Evolutionary conservation across 2,329 filamentous ascomycete species (phyloP), one percentile per base, ranked within the genome.

Genomic region (Tolypocladium ovalisporum): DNA sequence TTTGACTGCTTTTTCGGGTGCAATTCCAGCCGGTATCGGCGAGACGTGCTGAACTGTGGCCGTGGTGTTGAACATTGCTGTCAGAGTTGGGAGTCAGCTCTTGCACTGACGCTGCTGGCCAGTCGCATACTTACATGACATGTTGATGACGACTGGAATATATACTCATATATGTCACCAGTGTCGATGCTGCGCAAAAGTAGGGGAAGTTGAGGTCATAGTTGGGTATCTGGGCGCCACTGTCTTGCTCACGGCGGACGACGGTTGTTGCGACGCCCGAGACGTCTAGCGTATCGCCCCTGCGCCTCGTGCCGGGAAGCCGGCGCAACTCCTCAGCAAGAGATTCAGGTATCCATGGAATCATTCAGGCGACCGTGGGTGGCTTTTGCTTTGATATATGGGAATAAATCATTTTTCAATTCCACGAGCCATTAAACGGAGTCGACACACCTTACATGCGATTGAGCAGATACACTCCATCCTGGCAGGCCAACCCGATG

Each of bases 31-130:
- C 0, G 79, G 78, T 57, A 82, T 67, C 55, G 70, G 62, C 35
- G 76, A 75, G 40, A 65, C 64, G 67, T 81, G 77, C 55, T 66
- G 63, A 22, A 82, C 57, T 36, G 68, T 71, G 35, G 72, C 71
- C 7, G 73, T 75, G 40, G 73, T 73, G 60, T 68, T 76, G 64
- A 83, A 71, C 70, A 81, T 66, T 40, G 66, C 67, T 70, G 34
- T 32, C 19, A 13, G 10, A 35, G 47, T 19, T n/a, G 29, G 4
- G 29, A 13, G 47, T 52, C 47, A 52, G 47, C 29, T 1, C 47
- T 34, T n/a, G 32, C 19, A 22, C 47, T 19, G 4, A 10, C 10
- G 10, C 29, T 15, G 47, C 29, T 29, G 4, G 29, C 44, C 44
- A 22, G 5, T 22, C 27, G 19, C 47, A n/a, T 22, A 8, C 62